Conservation (phyloP, 768 basidiomycete species). For the Tephrocybe sp. region DNA sequence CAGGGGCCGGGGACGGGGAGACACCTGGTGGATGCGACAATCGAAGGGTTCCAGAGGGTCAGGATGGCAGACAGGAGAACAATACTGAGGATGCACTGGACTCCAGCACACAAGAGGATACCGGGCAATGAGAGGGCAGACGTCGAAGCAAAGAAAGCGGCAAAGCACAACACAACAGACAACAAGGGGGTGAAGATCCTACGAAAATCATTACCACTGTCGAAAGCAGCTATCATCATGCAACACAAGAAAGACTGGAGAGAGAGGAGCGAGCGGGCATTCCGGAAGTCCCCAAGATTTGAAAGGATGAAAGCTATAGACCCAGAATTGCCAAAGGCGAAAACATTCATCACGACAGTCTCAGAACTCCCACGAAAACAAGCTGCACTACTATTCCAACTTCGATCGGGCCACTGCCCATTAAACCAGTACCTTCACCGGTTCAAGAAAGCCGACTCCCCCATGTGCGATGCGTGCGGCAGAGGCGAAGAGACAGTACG, state of each 20-base stretch:
- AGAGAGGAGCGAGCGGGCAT: not conserved
- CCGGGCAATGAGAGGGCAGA: not conserved
- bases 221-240: not conserved
- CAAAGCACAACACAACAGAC: not conserved
- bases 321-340: constrained; percentile 11
- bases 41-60: not conserved
- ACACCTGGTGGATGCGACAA: not conserved
- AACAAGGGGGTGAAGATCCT: not conserved
- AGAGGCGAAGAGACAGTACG: constrained; percentile 22
- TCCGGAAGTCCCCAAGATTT: not conserved
- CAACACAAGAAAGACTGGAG: not conserved
- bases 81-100: not conserved
- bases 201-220: not conserved
- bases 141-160: not conserved
- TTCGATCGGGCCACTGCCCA: constrained; percentile 29
- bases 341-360: constrained; percentile 10
- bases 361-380: constrained; percentile 11
- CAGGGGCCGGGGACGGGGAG: not conserved
- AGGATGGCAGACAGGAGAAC: too few species aligned
- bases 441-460: constrained; percentile 22
- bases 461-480: constrained; percentile 26
- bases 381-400: constrained; percentile 26
- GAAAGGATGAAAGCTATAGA: constrained; percentile 9
- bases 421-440: constrained; percentile 29
- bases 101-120: not conserved